phyloP scores from a whole-genome alignment of 2,329 filamentous ascomycete species.

The Colletotrichum paranaense region DNA sequence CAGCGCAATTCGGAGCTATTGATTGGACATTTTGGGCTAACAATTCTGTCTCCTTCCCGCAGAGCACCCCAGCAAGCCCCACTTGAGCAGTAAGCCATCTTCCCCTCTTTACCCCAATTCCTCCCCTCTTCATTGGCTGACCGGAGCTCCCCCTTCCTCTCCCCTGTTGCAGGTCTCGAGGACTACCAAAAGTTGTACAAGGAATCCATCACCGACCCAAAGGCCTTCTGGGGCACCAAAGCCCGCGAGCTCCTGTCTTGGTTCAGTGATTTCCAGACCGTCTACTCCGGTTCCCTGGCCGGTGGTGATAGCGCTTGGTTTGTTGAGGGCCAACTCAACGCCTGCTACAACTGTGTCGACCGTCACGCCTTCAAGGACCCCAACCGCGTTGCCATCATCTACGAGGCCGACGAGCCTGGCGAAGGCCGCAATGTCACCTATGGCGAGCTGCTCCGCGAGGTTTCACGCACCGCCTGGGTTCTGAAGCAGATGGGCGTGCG shows the following conservation, averaged over 20 bases:
- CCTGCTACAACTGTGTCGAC: constrained; percentile 97
- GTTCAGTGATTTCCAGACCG: constrained; percentile 92
- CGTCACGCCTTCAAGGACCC: constrained; percentile 96
- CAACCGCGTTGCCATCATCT: constrained; percentile 94
- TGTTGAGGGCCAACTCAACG: constrained; percentile 91
- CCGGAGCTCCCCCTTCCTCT: constrained; percentile 25
- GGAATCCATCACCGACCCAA: constrained; percentile 89
- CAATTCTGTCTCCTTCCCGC: constrained; percentile 45
- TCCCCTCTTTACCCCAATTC: constrained; percentile 35
- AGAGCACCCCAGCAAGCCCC: constrained; percentile 79
- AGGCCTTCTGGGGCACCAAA: constrained; percentile 88
- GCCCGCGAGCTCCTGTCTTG: constrained; percentile 92
- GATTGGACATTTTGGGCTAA: constrained; percentile 41
- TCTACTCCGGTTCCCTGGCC: constrained; percentile 78
- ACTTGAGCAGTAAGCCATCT: constrained; percentile 67
- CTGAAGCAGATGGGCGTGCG: constrained; percentile 95
- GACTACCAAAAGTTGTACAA: constrained; percentile 77
- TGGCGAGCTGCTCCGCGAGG: constrained; percentile 90
- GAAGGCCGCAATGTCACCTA: constrained; percentile 94
- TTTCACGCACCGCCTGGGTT: constrained; percentile 87
- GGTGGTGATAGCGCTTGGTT: constrained; percentile 95
- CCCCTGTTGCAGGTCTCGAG: constrained; percentile 62
- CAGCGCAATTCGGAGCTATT: constrained; percentile 15
- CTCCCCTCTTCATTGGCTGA: constrained; percentile 27
- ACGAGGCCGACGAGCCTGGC: constrained; percentile 91